Evolutionary conservation across 345 rosid species (phyloP), one percentile per base, ranked within the genome.

Genomic region (Citrus trifoliata): DNA sequence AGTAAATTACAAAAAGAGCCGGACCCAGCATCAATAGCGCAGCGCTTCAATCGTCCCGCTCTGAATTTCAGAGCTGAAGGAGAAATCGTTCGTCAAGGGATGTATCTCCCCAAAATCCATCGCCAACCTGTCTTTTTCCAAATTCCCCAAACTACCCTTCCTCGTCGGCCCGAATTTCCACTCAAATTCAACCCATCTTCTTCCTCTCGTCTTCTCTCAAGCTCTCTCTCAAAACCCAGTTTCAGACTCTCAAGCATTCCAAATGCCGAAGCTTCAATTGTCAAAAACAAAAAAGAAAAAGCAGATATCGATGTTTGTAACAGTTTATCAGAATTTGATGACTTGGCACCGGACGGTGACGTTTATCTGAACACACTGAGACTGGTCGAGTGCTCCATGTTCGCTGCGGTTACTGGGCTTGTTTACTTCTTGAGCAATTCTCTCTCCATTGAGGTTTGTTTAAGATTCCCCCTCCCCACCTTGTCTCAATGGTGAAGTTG

Each of bases 311-410:
- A 33, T 19, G 73, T 16, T 48, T 14, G 3, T 12, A 27, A 74
- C 7, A 51, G 5, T 40, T 33, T 33, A 60, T 38, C 42, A 21
- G 77, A 83, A 60, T 71, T 85, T 7, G 94, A 87, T 14, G 87
- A 91, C 88, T 77, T 88, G 81, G 95, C 91, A 1, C 74, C 77
- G 3, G 83, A 87, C 67, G 86, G 90, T 55, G 84, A 46, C 51
- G 95, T 93, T 73, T 92, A 87, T 79, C 91, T 74, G 84, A 86
- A 84, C 25, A 95, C 98, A 24, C 86, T 92, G 65, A 91, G 99
- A 85, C 79, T 95, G 82, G 98, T 93, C 42, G 99, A 95, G 76
- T 95, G 99, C 76, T 87, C 98, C 64, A 93, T 95, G 98, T 91
- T 93, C 73, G 98, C 98, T 71, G 94, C 98, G 33, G 90, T 89